A percentile compares a stretch with the other conserved stretches of the same genome.
Conservation (phyloP, 2,329 filamentous ascomycete species). For the Claviceps pazoutovae region DNA sequence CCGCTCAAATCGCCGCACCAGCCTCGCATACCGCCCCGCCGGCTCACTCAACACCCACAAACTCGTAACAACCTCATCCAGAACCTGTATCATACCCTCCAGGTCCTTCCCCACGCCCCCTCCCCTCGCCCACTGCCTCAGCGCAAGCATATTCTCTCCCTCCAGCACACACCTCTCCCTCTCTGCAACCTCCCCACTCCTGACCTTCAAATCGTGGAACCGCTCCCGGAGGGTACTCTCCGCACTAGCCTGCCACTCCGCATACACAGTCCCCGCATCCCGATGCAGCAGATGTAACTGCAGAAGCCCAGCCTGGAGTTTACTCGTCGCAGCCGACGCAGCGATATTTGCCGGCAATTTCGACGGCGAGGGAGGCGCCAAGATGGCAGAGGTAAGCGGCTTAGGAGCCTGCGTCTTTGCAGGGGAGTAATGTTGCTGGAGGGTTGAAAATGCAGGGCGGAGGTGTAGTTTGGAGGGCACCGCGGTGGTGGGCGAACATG, state of each 20-base stretch:
- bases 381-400: conserved; percentile 41
- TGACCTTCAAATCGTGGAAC: conserved; percentile 26
- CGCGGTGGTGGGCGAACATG: conserved; percentile 10
- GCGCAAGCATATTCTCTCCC: conserved; percentile 34
- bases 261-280: conserved; percentile 29
- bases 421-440: conserved; percentile 55
- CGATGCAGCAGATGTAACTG: conserved; percentile 52
- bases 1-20: conserved; percentile 43
- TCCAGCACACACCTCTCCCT: conserved; percentile 32
- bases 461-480: conserved; percentile 15
- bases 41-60: conserved; percentile 44
- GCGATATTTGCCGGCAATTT: conserved; percentile 48
- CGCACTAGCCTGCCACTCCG: conserved; percentile 44
- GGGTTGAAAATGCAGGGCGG: conserved; percentile 44
- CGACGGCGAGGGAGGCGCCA: conserved; percentile 46
- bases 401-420: conserved; percentile 48
- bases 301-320: conserved; percentile 49
- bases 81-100: conserved; percentile 41
- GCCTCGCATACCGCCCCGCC: conserved; percentile 40
- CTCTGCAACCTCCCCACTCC: conserved; percentile 20
- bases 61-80: conserved; percentile 42
- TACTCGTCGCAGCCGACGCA: conserved; percentile 41
- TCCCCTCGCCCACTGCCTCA: conserved; percentile 34
- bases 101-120: conserved; percentile 17
- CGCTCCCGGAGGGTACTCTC: conserved; percentile 29